Base-by-base conservation (phyloP, 768 basidiomycete species). In the Gymnopilus junonius region DNA sequence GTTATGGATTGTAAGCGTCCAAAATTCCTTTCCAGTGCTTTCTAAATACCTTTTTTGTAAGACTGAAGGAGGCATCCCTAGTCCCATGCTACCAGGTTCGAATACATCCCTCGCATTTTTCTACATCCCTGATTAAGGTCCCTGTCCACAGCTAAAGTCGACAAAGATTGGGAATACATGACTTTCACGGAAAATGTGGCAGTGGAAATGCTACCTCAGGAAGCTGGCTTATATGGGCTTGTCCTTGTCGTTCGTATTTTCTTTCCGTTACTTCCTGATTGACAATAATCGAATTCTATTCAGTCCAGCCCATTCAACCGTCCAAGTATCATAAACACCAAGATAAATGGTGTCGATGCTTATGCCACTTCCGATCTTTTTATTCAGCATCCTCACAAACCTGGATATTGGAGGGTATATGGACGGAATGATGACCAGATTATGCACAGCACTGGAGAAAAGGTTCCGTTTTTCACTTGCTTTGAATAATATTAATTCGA, bases 361-460 rank as follows among this genome's bases (percentile, higher is more conserved):
- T 64, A 64, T 20, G 58, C 54, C 12, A 60, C 63, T 10, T 60
- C 58, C 1, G 63, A 64, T 32, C 45, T 64, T 4, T 42, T 64
- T 5, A 42, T 48, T 2, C 42, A 32, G 20, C 59, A 60, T 15
- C 63, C 59, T 1, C 32, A 54, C 1, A 60, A 57, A 40, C 43
- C 58, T 7, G 63, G 63, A 4, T 60, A 55, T 40, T 64, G 63
- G 63, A 46, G 45, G 14, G 20, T 64, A 8, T 64, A 56, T 43
- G 63, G 63, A 14, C 32, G 63, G 8, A 40, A 21, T 5, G 63
- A 64, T 31, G 63, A 64, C 35, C 63, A 64, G 17, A 60, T 64
- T 20, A 64, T 64, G 59, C 63, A 64, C 31, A 64, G 40, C 54
- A 64, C 37, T 1, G 63, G 63, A 15, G 63, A 64, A 27, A 64